phyloP scores from a whole-genome alignment of 2,329 filamentous ascomycete genomes.

The Monosporascus sp. region DNA sequence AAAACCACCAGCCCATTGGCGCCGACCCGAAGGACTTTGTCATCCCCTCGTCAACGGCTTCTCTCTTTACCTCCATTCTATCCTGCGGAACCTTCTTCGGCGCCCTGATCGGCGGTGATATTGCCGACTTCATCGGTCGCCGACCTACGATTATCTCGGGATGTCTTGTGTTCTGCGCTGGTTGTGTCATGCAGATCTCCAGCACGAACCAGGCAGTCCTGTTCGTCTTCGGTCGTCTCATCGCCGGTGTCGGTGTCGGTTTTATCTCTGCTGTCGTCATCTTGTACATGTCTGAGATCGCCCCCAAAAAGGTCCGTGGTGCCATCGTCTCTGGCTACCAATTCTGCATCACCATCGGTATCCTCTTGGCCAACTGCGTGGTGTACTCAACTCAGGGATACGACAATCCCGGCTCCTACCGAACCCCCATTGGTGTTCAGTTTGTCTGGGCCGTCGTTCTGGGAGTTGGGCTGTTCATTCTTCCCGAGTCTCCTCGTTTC shows the following conservation, averaged over 20 bases:
- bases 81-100: slow-evolving; percentile 62
- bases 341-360: slow-evolving; percentile 71
- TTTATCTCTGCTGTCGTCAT: slow-evolving; percentile 66
- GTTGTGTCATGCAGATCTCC: slow-evolving; percentile 56
- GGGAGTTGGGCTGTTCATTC: slow-evolving; percentile 31
- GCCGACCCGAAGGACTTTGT: slow-evolving; percentile 29
- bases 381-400: slow-evolving; percentile 60
- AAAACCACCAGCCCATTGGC: slow-evolving; percentile 17
- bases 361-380: slow-evolving; percentile 65
- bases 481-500: slow-evolving; percentile 66
- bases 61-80: slow-evolving; percentile 62
- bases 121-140: slow-evolving; percentile 61
- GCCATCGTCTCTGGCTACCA: slow-evolving; percentile 71
- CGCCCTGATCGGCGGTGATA: slow-evolving; percentile 59
- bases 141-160: slow-evolving; percentile 54
- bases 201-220: slow-evolving; percentile 45
- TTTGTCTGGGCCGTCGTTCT: slow-evolving; percentile 46
- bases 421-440: slow-evolving; percentile 67
- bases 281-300: slow-evolving; percentile 63
- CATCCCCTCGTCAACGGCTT: slow-evolving; percentile 44
- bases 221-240: slow-evolving; percentile 59
- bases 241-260: slow-evolving; percentile 62
- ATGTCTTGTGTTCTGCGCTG: slow-evolving; percentile 55
- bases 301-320: slow-evolving; percentile 61
- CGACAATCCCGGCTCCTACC: slow-evolving; percentile 58